Evolutionary conservation across 805 yeast genomes (phyloP), one percentile per base, ranked within the genome.

Genomic region (Schizosaccharomyces japonicus): DNA sequence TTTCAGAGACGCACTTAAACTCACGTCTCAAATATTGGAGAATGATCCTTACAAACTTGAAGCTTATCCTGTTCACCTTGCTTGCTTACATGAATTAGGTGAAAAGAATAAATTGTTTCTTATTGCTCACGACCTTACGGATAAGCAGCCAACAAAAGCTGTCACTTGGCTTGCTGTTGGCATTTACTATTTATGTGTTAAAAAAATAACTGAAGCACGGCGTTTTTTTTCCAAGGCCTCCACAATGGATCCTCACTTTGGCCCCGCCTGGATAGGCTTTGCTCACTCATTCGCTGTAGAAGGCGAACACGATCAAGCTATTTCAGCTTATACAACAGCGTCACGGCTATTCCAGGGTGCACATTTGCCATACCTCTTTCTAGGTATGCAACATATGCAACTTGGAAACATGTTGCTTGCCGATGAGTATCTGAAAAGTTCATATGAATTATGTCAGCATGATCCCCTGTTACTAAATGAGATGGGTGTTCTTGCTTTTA

Each of bases 231-330:
- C 90, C 36, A 84, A 82, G 58, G 85, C 95, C 0, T 82, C 95
- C 1, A 68, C 84, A 53, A 61, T 85, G 51, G 79, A 83, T 56
- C 92, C 98, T 2, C 80, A 77, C 53, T 84, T 81, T 63, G 92
- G 90, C 0, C 87, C 81, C 47, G 94, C 96, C 1, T 90, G 98
- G 98, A 76, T 90, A 30, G 98, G 95, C 2, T 90, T 90, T 64
- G 96, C 96, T 1, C 96, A 87, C 57, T 85, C 96, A 0, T 90
- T 85, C 70, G 95, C 95, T 0, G 78, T 81, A 2, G 98, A 90
- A 60, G 93, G 95, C n/a, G 99, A 90, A 61, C 95, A 90, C 60
- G 99, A 90, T 60, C 96, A 90, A 61, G 96, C 96, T 1, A 79
- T 90, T 21, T 79, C 95, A 49, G 96, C 96, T 0, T 90, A 85